Evolutionary conservation across 1,284 basidiomycete genomes (phyloP), one percentile per base, ranked within the genome.

Genomic region (Cryptococcus sp.): DNA sequence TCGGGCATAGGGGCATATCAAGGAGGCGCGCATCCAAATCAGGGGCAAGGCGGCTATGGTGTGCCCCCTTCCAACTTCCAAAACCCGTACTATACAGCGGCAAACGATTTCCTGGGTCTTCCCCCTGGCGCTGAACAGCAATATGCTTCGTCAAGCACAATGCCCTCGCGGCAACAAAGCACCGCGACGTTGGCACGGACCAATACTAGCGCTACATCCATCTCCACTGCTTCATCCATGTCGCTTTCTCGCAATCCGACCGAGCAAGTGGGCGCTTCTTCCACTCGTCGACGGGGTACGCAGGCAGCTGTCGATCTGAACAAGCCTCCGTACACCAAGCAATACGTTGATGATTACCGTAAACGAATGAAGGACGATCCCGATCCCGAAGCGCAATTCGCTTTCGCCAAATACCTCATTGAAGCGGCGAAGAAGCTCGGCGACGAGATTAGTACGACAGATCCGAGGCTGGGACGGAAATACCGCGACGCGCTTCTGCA

Each of bases 381-480:
- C 0, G 96, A 99, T 73, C 93, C 95, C 0, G 96, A 99, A 78
- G 91, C 94, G n/a, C 96, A 99, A 76, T 99, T 98, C 78, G 83
- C 89, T 20, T 99, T 94, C 73, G 92, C 93, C 15, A 95, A 95
- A 79, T 99, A 99, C 76, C 86, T 99, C 58, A 95, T 99, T 76
- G 96, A 99, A 73, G 96, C 96, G n/a, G 96, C 96, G 19, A 93
- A 92, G 79, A 90, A 93, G 78, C 86, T 95, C 55, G 88, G 91
- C 0, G 91, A 93, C 68, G 89, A 91, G 72, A 85, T 90, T 22
- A 82, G 86, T 13, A 62, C 67, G 19, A 68, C 63, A 10, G 78
- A 80, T 50, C 63, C 71, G 1, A 75, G 76, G 47, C 62, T 72
- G 11, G 73, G 78, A 13, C 86, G 89, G 75, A 95, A 92, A 78